A percentile compares a stretch with the other conserved stretches of the same genome.
Conservation (phyloP, 148 eudicot species). For the Rhododendron ovatum region DNA sequence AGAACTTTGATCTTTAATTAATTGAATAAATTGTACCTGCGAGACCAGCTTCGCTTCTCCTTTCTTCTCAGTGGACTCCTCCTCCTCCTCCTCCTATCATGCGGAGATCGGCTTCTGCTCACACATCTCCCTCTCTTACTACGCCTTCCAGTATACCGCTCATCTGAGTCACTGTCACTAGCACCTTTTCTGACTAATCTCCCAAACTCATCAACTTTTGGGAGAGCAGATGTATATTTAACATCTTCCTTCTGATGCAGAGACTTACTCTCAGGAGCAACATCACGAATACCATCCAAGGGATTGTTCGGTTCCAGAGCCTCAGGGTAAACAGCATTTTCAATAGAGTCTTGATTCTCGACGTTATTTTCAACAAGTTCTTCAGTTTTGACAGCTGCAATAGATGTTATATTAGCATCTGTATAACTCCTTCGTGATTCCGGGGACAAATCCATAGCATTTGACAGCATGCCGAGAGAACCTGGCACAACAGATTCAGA, state of each 20-base stretch:
- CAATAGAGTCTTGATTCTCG: slow-evolving; percentile 24
- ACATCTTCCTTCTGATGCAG: slow-evolving; percentile 27
- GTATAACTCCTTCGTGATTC: slow-evolving; percentile 10
- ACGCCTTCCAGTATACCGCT: slow-evolving; percentile 34
- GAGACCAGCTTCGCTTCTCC: slow-evolving; percentile 73
- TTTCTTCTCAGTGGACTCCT: slow-evolving; percentile 59
- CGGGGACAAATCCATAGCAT: slow-evolving; percentile 11
- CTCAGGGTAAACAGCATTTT: slow-evolving; percentile 13
- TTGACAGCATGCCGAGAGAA: slow-evolving; percentile 16
- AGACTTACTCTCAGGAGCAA: slow-evolving; percentile 23
- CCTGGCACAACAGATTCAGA: slow-evolving; percentile 17
- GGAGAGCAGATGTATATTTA: slow-evolving; percentile 22
- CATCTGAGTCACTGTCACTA: slow-evolving; percentile 79
- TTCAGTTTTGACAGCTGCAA: slow-evolving; percentile 13
- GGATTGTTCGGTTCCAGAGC: slow-evolving; percentile 19
- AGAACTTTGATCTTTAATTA: neutral
- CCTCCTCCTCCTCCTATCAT: slow-evolving; percentile 54
- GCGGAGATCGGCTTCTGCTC: slow-evolving; percentile 72
- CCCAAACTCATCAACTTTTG: slow-evolving; percentile 86
- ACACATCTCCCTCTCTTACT: slow-evolving; percentile 60
- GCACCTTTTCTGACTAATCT: slow-evolving; percentile 68
- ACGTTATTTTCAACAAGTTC: slow-evolving; percentile 18
- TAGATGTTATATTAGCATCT: slow-evolving; percentile 9
- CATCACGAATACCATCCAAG: slow-evolving; percentile 18
- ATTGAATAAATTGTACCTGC: slow-evolving; percentile 44